These are phyloP conservation scores for Ramaria sp. DNA, from an alignment of 768 basidiomycete genomes.

Conservation along the genomic window DNA sequence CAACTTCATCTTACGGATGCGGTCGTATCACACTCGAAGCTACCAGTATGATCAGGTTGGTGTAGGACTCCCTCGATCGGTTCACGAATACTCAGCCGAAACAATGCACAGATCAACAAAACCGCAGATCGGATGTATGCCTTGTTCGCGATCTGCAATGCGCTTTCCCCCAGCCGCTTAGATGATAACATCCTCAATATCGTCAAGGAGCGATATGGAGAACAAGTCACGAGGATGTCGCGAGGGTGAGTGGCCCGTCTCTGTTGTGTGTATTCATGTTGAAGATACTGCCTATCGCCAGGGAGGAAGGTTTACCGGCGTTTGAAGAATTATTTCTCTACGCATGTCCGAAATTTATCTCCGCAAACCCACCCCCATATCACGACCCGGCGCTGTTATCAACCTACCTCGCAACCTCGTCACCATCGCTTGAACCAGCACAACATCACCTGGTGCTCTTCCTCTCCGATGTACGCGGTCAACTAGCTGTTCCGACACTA, in stretches of 20 bases:
- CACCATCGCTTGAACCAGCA: conserved; percentile 53
- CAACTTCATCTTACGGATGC: conserved; percentile 93
- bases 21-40: conserved; percentile 92
- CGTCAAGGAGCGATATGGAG: conserved; percentile 89
- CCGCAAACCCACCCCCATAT: conserved; percentile 89
- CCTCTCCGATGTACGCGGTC: conserved; percentile 68
- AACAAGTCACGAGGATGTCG: conserved; percentile 78
- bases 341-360: conserved; percentile 95
- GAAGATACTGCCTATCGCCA: conserved; percentile 16
- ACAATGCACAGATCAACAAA: conserved; percentile 69
- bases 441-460: conserved; percentile 80
- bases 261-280: conserved; percentile 7
- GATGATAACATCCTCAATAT: conserved; percentile 93
- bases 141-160: conserved; percentile 86
- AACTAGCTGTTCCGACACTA: conserved; percentile 71
- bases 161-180: conserved; percentile 81
- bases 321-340: conserved; percentile 91
- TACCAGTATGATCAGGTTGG: conserved; percentile 92
- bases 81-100: background rate
- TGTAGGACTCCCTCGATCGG: background rate
- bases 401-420: conserved; percentile 28
- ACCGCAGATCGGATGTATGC: conserved; percentile 98
- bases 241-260: conserved; percentile 49
- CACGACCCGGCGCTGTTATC: conserved; percentile 61
- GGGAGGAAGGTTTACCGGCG: conserved; percentile 63